Evolutionary conservation across 331 rosid species (phyloP), one percentile per base, ranked within the genome.

Genomic region (Dryas integrifolia): DNA sequence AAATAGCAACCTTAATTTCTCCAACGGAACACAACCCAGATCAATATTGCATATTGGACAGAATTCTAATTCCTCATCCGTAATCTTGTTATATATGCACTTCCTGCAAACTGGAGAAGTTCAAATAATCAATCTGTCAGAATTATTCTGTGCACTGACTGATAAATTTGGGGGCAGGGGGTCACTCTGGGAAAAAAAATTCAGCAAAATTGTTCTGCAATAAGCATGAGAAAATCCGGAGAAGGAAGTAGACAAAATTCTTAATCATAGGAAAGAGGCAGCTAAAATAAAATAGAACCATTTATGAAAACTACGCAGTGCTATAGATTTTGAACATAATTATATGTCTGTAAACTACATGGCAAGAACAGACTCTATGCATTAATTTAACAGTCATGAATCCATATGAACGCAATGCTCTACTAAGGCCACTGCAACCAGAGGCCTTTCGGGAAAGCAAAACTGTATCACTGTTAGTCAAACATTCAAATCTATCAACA

Each of bases 51-150:
- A 93, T 61, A 83, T 75, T 9, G 98, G 98, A 68, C 98, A 93
- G 41, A 67, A 50, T 71, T 84, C 94, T 45, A 88, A 35, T 50
- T 82, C 95, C 60, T 91, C 91, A 0, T 91, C 90, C 0, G 80
- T 62, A 38, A 93, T 74, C 86, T 87, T 85, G n/a, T 73, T 79
- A 63, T 81, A 72, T 53, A 93, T 89, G 79, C 98, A 93, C 76
- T 85, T 86, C 89, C 94, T 91, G 96, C 97, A 93, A 82, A 93
- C 98, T 93, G 82, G 57, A 74, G 72, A 79, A 80, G 47, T 76
- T 43, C 72, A 63, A 46, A 47, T 9, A 58, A 58, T 18, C 35
- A 73, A 43, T 58, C 63, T 9, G 68, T 81, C 46, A 77, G 56
- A 76, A 49, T 47, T 46, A 52, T 53, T 18, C 30, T 12, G 18